Evolutionary conservation across 108 stramenopile species (phyloP), one percentile per base, ranked within the genome.

Genomic region (Chaetoceros muelleri): DNA sequence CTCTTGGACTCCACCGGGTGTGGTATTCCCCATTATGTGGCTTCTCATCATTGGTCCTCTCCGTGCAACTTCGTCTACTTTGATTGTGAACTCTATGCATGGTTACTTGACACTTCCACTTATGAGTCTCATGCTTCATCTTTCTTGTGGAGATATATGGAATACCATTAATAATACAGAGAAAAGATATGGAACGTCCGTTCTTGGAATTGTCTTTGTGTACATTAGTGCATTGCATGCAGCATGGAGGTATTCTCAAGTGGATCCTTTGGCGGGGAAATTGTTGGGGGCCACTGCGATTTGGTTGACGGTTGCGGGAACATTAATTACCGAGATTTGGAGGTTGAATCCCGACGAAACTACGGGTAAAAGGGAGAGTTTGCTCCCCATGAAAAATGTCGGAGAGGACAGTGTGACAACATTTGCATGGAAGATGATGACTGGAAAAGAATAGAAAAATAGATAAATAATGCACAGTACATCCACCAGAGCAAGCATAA

Each of bases 91-190:
- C 5, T 29, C 67, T 2, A 75, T 61, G 21, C 53, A 61, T 1
- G 25, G 49, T 10, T 75, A 77, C 44, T 53, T 69, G 10, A 53
- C 52, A 10, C 44, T 68, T 3, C 61, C 90, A 10, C 71, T 76
- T 48, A 57, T 91, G 53, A 69, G 84, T 1, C 68, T 96, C 31
- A 72, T 92, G 30, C 47, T 85, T 1, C 95, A 96, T 77, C 68
- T 96, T 46, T 78, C 79, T 24, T 65, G 93, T 52, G 93, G 95
- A 8, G 95, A 96, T 74, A 73, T 89, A 3, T 96, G 95, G 95
- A 96, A 96, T 74, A 90, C 90, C 28, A 81, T 96, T 64, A 96
- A 91, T 70, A 96, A 94, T 72, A 85, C 87, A 3, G 95, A 96
- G 62, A 74, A 69, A 34, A 69, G 90, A 18, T 86, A 85, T 46